Evolutionary conservation across 139 green algal genomes (phyloP).

Genomic region (Choricystis sp.): DNA sequence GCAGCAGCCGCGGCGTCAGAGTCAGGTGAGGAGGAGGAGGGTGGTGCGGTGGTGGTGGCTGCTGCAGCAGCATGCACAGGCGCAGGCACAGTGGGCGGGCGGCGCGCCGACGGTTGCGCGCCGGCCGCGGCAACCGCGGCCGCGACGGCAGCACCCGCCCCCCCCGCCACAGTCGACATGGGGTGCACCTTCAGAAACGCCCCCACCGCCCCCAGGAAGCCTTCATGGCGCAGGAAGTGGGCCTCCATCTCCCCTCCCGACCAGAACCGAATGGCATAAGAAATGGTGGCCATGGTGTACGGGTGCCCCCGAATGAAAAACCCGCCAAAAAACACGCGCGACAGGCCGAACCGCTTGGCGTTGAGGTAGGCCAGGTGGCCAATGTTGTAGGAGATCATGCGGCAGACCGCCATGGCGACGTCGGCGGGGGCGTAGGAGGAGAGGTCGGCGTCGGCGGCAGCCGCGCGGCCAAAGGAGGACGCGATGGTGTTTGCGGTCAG

Average conservation of each 20-base stretch:
- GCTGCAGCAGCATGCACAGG: neutral
- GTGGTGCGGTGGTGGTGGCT: neutral
- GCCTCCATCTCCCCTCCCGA: conserved; percentile 87
- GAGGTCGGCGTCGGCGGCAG: conserved; percentile 20
- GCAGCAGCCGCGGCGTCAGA: too few species aligned
- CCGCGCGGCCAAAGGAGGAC: conserved; percentile 83
- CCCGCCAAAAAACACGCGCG: conserved; percentile 83
- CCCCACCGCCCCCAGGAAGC: conserved; percentile 88
- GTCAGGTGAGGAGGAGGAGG: neutral
- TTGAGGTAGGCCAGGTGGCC: conserved; percentile 74
- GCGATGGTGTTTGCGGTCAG: conserved; percentile 88
- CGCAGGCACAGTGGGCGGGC: neutral
- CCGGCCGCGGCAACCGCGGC: neutral
- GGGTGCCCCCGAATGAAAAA: conserved; percentile 98
- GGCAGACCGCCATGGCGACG: conserved; percentile 71
- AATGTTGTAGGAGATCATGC: conserved; percentile 98
- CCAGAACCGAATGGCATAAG: conserved; percentile 95
- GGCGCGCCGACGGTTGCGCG: neutral
- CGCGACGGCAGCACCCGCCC: neutral
- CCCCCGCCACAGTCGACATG: conserved; percentile 10
- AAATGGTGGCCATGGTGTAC: conserved; percentile 99
- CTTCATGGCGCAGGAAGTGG: conserved; percentile 94
- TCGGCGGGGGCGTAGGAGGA: conserved; percentile 73
- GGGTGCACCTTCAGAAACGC: conserved; percentile 85
- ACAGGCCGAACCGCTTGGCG: conserved; percentile 75